Base-by-base conservation (phyloP, 169 alveolate genomes). In the Prorocentrum cordatum region DNA sequence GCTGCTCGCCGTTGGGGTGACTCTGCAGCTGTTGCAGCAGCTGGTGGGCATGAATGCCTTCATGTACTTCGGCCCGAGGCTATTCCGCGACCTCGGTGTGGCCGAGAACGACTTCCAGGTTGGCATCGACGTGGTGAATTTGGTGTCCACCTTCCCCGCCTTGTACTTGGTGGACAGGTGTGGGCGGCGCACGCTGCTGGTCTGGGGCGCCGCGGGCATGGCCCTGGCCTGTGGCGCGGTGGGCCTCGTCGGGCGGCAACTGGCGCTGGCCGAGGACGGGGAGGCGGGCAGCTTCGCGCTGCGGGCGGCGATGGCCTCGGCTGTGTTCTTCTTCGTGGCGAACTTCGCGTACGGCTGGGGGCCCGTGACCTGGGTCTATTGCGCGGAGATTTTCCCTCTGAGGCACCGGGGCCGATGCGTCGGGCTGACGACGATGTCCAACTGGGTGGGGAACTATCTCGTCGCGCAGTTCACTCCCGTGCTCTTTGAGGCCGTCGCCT, bases 311-410 rank as follows among this genome's bases (percentile, higher is more conserved):
- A 58, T 58, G 75, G 64, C n/a, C n/a, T n/a, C n/a, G n/a, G n/a
- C n/a, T n/a, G n/a, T 77, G 31, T 77, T 77, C 33, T 3, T 77
- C 32, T 77, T 77, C 70, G 67, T 77, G 3, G 16, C 36, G 39
- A 77, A 77, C 75, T 77, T 77, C 36, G 88, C 88, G 7, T 77
- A 77, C n/a, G 75, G 88, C 32, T 77, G 88, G 88, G 88, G 88
- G 2, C 88, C 88, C 22, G 59, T 58, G 6, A 62, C 35, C 18
- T 77, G 88, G 88, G 88, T 77, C 24, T 77, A 54, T 50, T 26
- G 35, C 32, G n/a, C 88, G 1, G 88, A 77, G 75, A 77, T 77
- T 18, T 77, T 77, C 35, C 75, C 71, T 4, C 62, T 77, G 64
- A 38, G 31, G 32, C 33, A 26, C 32, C 73, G 88, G n/a, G 31